Percentiles rank a stretch among this genome's conserved stretches.
Conservation (phyloP, 23 red algal genomes). For the Gracilaria vermiculophylla region DNA sequence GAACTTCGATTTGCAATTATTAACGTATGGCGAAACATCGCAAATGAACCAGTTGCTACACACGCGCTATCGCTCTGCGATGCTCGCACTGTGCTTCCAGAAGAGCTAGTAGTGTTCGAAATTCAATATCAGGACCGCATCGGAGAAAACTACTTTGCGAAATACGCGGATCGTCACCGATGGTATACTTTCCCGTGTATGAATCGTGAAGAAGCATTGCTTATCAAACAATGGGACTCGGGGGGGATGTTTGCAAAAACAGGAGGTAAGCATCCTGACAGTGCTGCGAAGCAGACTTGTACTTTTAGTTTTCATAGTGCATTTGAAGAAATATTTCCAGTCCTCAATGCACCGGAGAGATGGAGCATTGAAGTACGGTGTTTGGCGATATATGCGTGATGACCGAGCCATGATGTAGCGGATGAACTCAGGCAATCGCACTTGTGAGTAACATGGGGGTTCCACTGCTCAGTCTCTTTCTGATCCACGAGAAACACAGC, state of each 20-base stretch:
- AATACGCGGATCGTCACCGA: background rate
- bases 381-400: background rate
- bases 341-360: background rate
- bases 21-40: constrained; percentile 36
- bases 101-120: constrained; percentile 18
- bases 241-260: background rate
- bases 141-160: constrained; percentile 17
- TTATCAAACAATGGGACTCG: constrained; percentile 44
- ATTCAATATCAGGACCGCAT: constrained; percentile 35
- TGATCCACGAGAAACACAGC: too few species aligned
- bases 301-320: constrained; percentile 15
- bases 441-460: too few species aligned
- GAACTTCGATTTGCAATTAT: background rate
- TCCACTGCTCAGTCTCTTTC: too few species aligned
- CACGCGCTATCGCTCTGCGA: background rate
- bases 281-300: background rate
- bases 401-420: too few species aligned
- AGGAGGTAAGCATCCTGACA: background rate
- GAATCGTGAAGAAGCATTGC: constrained; percentile 32
- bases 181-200: constrained; percentile 3
- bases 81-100: background rate
- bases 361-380: constrained; percentile 27
- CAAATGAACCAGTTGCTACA: background rate
- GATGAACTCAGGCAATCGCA: too few species aligned
- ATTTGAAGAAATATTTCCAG: background rate